Percentiles rank a stretch among this genome's conserved stretches.
Conservation (phyloP, 805 yeast genomes). For the Yamadazyma insecticola region DNA sequence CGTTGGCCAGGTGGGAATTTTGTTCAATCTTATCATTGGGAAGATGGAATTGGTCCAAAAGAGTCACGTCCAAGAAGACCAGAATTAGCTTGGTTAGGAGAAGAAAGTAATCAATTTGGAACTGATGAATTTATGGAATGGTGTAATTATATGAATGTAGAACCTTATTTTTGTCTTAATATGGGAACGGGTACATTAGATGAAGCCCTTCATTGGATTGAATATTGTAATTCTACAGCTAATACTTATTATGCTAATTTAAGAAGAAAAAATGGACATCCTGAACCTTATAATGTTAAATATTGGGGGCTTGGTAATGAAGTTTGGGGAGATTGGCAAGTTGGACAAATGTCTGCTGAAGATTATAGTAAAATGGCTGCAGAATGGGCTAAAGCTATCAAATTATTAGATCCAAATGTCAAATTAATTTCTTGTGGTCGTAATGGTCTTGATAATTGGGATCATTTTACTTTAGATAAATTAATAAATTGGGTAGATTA, state of each 20-base stretch:
- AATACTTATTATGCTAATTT: slow-evolving; percentile 30
- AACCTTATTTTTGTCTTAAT: slow-evolving; percentile 28
- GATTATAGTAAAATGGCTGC: slow-evolving; percentile 23
- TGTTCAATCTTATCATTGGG: slow-evolving; percentile 30
- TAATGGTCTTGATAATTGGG: slow-evolving; percentile 26
- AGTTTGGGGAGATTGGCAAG: slow-evolving; percentile 34
- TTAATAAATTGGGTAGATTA: slow-evolving; percentile 19
- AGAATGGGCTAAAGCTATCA: slow-evolving; percentile 32
- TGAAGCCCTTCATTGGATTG: slow-evolving; percentile 31
- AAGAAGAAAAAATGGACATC: slow-evolving; percentile 27
- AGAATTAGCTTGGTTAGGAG: slow-evolving; percentile 30
- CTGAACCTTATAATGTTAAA: slow-evolving; percentile 28
- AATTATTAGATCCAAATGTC: slow-evolving; percentile 22
- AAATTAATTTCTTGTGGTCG: slow-evolving; percentile 25
- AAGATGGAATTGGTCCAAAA: slow-evolving; percentile 28
- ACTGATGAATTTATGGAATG: slow-evolving; percentile 32
- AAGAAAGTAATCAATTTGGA: slow-evolving; percentile 27
- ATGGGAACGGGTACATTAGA: slow-evolving; percentile 34
- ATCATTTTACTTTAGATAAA: slow-evolving; percentile 19
- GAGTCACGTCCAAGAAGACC: slow-evolving; percentile 25
- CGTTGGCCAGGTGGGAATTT: slow-evolving; percentile 35
- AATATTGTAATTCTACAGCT: slow-evolving; percentile 25
- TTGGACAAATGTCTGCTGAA: slow-evolving; percentile 24
- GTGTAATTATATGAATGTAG: slow-evolving; percentile 23
- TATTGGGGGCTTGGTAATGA: slow-evolving; percentile 34